Evolutionary conservation across 768 basidiomycete species (phyloP), one percentile per base, ranked within the genome.

Genomic region (Phanerochaete sordida): DNA sequence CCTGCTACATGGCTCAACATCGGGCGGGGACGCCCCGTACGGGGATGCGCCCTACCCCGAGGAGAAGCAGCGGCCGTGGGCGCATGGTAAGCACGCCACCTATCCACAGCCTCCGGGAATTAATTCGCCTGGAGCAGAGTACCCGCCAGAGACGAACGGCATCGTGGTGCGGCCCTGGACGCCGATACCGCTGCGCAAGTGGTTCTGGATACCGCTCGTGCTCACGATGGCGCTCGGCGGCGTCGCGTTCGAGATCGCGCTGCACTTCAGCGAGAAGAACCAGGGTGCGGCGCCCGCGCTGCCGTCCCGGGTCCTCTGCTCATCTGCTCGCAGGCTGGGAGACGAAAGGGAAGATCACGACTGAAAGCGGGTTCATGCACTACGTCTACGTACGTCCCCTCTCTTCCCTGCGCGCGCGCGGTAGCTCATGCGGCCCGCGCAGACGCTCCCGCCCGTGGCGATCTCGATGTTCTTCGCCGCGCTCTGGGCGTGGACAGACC

Each of bases 401-500:
- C 9, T 26, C 24, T 23, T 24, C 9, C 19, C 47, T 3, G 5
- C 51, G 7, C 21, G 6, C n/a, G 50, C 44, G 44, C 45, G 26
- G n/a, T n/a, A 15, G 19, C 23, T 43, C 16, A 46, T n/a, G 7
- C 44, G 27, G 5, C 24, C 9, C 21, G 13, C 13, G 11, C 19
- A 84, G 83, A 84, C 81, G 0, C 65, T 83, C 23, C 82, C 83
- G 15, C 81, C 84, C 0, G 81, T 83, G 19, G 72, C 75, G 21
- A 73, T 82, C 5, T 80, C 80, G 9, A 80, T 80, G 56, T 64
- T 80, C 21, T 76, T 84, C 12, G 78, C 79, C 3, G 79, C 77
- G 0, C 59, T 82, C 56, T 84, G 82, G 82, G 70, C 80, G 5
- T 83, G 82, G 82, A 83, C 81, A 5, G 83, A 83, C 63, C 74